Conservation (phyloP, 169 alveolate genomes). For the Cryptosporidium ubiquitum region DNA sequence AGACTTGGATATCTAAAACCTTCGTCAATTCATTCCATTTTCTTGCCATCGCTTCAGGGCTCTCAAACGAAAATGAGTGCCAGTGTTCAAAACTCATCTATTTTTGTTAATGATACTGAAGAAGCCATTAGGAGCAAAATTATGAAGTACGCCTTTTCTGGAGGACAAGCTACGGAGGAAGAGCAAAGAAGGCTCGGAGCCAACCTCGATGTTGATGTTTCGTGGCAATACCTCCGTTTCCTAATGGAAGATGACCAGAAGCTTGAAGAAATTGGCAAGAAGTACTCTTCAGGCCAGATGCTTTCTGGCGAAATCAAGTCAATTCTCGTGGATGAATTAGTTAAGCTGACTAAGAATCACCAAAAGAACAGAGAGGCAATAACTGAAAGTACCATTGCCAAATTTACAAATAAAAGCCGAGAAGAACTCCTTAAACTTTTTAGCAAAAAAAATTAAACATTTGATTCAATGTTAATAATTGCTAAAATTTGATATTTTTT, state of each 20-base stretch:
- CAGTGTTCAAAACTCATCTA: conserved; percentile 87
- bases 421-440: conserved; percentile 14
- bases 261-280: conserved; percentile 92
- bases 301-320: conserved; percentile 95
- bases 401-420: conserved; percentile 39
- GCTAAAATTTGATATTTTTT: neutral
- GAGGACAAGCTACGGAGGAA: conserved; percentile 93
- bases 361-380: conserved; percentile 33
- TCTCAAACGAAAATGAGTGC: conserved; percentile 88
- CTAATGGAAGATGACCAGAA: conserved; percentile 93
- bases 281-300: conserved; percentile 95
- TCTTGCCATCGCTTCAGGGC: conserved; percentile 98
- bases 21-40: conserved; percentile 93
- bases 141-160: conserved; percentile 95
- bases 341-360: conserved; percentile 68
- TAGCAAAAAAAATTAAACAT: neutral
- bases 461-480: neutral
- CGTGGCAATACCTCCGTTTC: conserved; percentile 94
- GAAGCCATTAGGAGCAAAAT: conserved; percentile 93
- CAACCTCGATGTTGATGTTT: conserved; percentile 95
- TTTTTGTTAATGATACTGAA: conserved; percentile 94
- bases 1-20: conserved; percentile 93
- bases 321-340: conserved; percentile 86
- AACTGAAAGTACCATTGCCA: neutral
- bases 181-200: conserved; percentile 96